Base-by-base conservation (phyloP, 139 green algal genomes). In the Chlorella sp. region DNA sequence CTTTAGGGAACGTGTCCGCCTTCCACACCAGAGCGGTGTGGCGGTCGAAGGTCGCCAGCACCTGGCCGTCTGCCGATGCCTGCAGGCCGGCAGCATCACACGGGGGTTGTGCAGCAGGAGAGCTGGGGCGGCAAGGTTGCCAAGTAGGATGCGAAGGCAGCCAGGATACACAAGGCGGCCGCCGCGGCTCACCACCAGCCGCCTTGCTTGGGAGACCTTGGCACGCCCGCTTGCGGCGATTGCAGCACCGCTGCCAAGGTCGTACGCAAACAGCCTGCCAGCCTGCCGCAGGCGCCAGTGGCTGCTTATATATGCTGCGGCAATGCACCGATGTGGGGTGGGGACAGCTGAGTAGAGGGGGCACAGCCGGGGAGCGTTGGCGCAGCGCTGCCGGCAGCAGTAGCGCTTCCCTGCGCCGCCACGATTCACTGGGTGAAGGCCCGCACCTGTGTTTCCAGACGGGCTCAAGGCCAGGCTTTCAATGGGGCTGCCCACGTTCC, bases 231-330 rank as follows among this genome's bases (percentile, higher is more conserved):
- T 41, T 13, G 72, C 26, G 30, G 72, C 22, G 2, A 26, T 60
- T 2, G 51, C 72, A 3, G 72, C 46, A 11, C 43, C 14, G 28
- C 22, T 41, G 9, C 43, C 43, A 32, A 78, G 72, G 72, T 78
- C 44, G 32, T 62, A 78, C 9, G 72, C 72, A 78, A 78, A 78
- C 28, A 78, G 43, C 3, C 72, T 32, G 28, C 72, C 72, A 4
- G 72, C 72, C 44, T 78, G 72, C 72, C 38, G 72, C 72, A 60
- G 72, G 30, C 72, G 43, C 72, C 72, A 78, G 43, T 78, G 72
- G 44, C 43, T 60, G 43, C 72, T 78, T 11, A 60, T 32, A 30
- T 62, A 78, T 46, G 72, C 72, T 78, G 72, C 43, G 30, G 30
- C 7, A 36, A 41, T 28, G 22, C 19, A 13, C n/a, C 9, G 65